Conservation (phyloP, 2,329 filamentous ascomycete genomes). For the Fusarium sp. region DNA sequence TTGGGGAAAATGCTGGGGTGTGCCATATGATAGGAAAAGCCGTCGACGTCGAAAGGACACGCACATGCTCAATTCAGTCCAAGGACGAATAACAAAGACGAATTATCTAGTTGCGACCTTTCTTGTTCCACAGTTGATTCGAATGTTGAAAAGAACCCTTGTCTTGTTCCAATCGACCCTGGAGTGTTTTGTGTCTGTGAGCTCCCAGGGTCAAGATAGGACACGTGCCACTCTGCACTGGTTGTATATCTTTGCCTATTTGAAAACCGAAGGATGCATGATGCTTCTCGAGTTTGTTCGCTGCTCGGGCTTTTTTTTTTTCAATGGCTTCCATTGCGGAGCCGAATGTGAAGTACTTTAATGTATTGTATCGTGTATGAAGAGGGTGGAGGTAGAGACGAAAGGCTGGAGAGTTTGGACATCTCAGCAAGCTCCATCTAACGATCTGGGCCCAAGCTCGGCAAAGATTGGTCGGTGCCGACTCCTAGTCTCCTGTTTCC, state of each 20-base stretch:
- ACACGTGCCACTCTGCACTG: constrained; percentile 42
- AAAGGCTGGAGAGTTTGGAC: constrained; percentile 33
- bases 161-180: not conserved
- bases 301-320: not conserved
- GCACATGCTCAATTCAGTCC: constrained; percentile 39
- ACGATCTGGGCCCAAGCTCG: not conserved
- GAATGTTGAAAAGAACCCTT: constrained; percentile 14
- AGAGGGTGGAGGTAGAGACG: constrained; percentile 28
- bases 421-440: constrained; percentile 13
- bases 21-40: constrained; percentile 9
- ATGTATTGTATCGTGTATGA: not conserved
- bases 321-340: not conserved
- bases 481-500: constrained; percentile 4
- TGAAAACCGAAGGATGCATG: constrained; percentile 7
- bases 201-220: constrained; percentile 18
- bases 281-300: constrained; percentile 3
- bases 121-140: constrained; percentile 8
- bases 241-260: constrained; percentile 23
- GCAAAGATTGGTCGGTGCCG: constrained; percentile 26
- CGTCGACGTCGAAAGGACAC: constrained; percentile 20
- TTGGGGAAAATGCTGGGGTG: constrained; percentile 17
- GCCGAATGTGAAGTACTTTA: not conserved
- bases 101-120: constrained; percentile 14
- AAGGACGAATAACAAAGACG: constrained; percentile 29
- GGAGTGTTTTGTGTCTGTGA: constrained; percentile 8